These are phyloP conservation scores for Suhomyces sp. DNA, from an alignment of 805 yeast genomes.

Conservation along the genomic window DNA sequence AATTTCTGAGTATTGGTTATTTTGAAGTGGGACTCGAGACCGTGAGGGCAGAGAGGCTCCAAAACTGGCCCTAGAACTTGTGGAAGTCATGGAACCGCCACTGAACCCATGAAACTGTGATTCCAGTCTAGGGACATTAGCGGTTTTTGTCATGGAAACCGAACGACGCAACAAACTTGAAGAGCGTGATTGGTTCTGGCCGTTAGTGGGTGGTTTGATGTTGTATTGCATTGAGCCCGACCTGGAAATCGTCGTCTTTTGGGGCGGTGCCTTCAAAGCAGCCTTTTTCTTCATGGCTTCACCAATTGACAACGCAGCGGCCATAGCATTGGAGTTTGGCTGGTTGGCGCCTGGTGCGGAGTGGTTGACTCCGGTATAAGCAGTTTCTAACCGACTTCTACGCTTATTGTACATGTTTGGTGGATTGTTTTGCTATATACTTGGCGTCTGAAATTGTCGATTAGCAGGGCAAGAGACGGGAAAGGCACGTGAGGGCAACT, in stretches of 20 bases:
- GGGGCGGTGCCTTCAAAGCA: conserved; percentile 3
- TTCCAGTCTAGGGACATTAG: background rate
- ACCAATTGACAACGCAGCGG: conserved; percentile 46
- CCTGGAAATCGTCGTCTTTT: conserved; percentile 7
- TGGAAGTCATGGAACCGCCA: conserved; percentile 6
- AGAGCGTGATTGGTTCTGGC: background rate
- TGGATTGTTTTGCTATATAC: background rate
- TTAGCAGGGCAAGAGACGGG: background rate
- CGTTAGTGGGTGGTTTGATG: conserved; percentile 8
- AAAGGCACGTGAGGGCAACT: background rate
- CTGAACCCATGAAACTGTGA: conserved; percentile 4
- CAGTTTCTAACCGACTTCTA: conserved; percentile 29
- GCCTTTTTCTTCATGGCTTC: conserved; percentile 20
- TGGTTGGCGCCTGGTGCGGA: conserved; percentile 29
- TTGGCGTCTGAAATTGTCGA: background rate
- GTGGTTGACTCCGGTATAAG: conserved; percentile 45
- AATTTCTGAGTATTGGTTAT: conserved; percentile 4
- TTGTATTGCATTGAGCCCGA: conserved; percentile 14
- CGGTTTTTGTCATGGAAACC: background rate
- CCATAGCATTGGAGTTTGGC: conserved; percentile 40
- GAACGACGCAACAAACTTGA: conserved; percentile 1
- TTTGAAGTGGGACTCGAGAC: background rate
- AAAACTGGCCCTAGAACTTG: conserved; percentile 1
- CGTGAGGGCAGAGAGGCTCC: conserved; percentile 1
- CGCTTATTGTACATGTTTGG: conserved; percentile 28